Base-by-base conservation (phyloP, 2,329 filamentous ascomycete species). In the Diaporthe citri region DNA sequence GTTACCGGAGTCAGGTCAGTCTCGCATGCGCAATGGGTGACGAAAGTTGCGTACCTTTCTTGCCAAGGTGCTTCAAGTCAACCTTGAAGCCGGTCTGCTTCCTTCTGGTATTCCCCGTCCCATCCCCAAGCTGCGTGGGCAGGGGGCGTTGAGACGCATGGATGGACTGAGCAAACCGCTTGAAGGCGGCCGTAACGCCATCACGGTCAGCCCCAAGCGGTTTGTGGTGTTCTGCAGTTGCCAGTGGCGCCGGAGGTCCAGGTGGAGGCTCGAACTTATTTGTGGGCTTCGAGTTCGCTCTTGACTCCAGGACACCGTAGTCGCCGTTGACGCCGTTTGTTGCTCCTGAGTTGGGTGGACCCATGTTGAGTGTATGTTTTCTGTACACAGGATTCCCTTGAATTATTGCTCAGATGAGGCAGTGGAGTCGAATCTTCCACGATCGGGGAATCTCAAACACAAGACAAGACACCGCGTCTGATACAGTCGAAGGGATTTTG, bases 41-140 rank as follows among this genome's bases (percentile, higher is more conserved):
- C 4, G 15, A 4, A 39, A 6, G 12, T 41, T 3, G n/a, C 80
- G 70, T 79, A 87, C 89, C 86, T 80, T 86, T 80, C 52, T 86
- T 75, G 77, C 88, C 82, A 28, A 95, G 82, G 7, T 88, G 83
- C 77, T 86, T 90, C 66, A 94, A 77, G 78, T 94, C 93, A 66
- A 88, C 83, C 75, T 85, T 84, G 48, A 92, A 78, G 1, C 88
- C 87, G 0, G 88, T 88, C 20, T 88, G 86, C 77, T 86, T 85
- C n/a, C 84, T 84, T 2, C 85, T 81, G 10, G 81, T 79, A 6
- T 87, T 83, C 74, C 92, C 93, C 3, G 88, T 88, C n/a, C 91
- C 91, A 80, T 92, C 88, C 36, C 92, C 91, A 72, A 87, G 88
- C 78, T 93, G 87, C 2, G 86, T 90, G 0, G 93, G 92, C 43